phyloP scores from a whole-genome alignment of 257 asterid genomes.

The Solanum corneliomulleri region DNA sequence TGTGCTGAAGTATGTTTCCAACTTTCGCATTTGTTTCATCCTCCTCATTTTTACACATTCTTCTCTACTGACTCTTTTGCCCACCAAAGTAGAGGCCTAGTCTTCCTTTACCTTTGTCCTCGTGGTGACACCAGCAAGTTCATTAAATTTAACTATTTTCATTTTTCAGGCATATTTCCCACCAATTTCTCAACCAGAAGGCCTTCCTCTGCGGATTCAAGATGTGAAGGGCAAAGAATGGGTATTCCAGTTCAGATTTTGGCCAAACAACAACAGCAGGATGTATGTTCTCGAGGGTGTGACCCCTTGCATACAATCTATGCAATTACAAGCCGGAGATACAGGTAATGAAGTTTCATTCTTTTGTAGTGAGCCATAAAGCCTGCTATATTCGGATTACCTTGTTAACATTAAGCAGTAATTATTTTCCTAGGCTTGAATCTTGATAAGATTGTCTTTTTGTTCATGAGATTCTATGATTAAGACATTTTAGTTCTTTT shows the following conservation, averaged over 20 bases:
- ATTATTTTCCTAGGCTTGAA: not conserved
- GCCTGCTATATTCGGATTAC: not conserved
- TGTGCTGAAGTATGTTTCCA: constrained; percentile 83
- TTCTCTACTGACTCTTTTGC: not conserved
- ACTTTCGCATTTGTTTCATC: not conserved
- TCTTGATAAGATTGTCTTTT: not conserved
- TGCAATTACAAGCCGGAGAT: constrained; percentile 98
- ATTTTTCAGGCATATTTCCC: constrained; percentile 84
- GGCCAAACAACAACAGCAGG: constrained; percentile 97
- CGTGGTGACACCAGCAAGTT: not conserved
- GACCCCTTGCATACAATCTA: constrained; percentile 94
- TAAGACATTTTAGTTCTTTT: not conserved
- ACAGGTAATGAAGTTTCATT: constrained; percentile 42
- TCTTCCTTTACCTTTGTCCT: not conserved
- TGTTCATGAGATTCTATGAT: not conserved
- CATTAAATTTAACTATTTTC: not conserved
- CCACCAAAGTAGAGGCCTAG: not conserved
- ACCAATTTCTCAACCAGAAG: constrained; percentile 92
- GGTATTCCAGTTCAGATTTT: constrained; percentile 91
- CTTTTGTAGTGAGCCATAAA: not conserved
- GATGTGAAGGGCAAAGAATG: constrained; percentile 96
- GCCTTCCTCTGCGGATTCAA: constrained; percentile 96
- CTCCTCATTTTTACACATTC: not conserved
- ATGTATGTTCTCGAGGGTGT: constrained; percentile 97
- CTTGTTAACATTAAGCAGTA: not conserved